Percentiles rank a stretch among this genome's conserved stretches.
phyloP scores from a whole-genome alignment of 1,284 basidiomycete species.

The Cryptococcus maquisensis region DNA sequence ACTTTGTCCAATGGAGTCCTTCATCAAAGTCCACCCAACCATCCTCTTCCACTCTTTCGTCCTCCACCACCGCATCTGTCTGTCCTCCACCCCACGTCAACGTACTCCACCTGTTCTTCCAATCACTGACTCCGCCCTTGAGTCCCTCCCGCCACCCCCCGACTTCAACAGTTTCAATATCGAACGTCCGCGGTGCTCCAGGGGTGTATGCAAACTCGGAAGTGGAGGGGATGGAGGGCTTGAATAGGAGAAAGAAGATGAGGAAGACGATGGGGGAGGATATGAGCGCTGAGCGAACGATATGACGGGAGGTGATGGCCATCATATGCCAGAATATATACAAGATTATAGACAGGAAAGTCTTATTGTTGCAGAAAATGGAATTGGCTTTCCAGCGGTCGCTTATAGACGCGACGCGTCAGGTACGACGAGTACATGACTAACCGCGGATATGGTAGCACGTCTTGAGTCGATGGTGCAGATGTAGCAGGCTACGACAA shows the following conservation, averaged over 20 bases:
- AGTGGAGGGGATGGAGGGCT: background rate
- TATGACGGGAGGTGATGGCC: background rate
- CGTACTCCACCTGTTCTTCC: constrained; percentile 1
- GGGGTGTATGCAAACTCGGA: background rate
- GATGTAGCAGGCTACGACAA: too few relatives aligned
- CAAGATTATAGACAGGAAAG: too few relatives aligned
- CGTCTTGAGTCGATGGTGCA: background rate
- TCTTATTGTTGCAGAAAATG: too few relatives aligned
- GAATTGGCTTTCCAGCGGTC: too few relatives aligned
- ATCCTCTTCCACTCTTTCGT: constrained; percentile 7
- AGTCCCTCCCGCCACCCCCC: background rate
- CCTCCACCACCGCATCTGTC: background rate
- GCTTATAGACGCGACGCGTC: too few relatives aligned
- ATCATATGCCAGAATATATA: background rate
- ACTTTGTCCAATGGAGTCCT: constrained; percentile 20
- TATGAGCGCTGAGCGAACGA: background rate
- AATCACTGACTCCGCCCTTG: background rate
- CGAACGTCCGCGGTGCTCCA: background rate
- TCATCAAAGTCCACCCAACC: constrained; percentile 22
- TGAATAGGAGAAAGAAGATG: background rate
- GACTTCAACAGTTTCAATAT: background rate
- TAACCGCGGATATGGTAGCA: background rate
- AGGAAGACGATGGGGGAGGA: background rate
- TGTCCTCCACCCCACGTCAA: background rate
- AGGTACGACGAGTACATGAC: too few relatives aligned